Evolutionary conservation across 192 early-diverging fungal species (phyloP), one percentile per base, ranked within the genome.

Genomic region (Podila verticillata): DNA sequence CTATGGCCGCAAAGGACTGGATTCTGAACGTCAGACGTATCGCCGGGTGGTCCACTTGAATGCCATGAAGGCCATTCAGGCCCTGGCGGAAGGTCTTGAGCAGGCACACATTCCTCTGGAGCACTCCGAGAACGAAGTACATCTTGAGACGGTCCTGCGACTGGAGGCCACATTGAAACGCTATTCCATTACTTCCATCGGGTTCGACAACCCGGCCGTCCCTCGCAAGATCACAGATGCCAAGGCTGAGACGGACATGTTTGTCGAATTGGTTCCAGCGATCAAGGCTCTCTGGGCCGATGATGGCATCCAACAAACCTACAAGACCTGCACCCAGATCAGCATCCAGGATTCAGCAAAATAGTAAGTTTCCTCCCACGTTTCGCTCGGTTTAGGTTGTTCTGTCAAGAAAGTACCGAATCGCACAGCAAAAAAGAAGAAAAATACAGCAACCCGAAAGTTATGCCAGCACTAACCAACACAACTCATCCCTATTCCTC

Each of bases 271-370:
- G 60, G 72, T 73, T 5, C 73, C 78, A 3, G 74, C 83, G 7
- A 83, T 87, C 49, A 78, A 83, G 64, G 81, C 81, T 24, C 70
- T 87, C 2, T 87, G 85, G 85, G 67, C 57, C 24, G 85, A 87
- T 48, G 49, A 66, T 2, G 78, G 83, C 1, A 83, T 84, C 31
- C 73, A 82, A 57, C 60, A 61, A 36, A 69, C 66, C 13, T 84
- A 63, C 31, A 36, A 77, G 29, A 74, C 68, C 4, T 74, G 65
- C 7, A 72, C 78, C 34, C 82, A 78, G 31, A 66, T 85, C 30
- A 77, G 73, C 24, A 84, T 89, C 48, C 83, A 87, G 36, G 85
- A 87, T 65, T 86, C 84, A 19, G 80, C 86, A 19, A 82, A 74
- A 74, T 83, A 84, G 85, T 86, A 80, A 79, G 78, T 69, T 26